Evolutionary conservation across 352 stramenopile species (phyloP).

Genomic region (Phytophthora aleatoria): DNA sequence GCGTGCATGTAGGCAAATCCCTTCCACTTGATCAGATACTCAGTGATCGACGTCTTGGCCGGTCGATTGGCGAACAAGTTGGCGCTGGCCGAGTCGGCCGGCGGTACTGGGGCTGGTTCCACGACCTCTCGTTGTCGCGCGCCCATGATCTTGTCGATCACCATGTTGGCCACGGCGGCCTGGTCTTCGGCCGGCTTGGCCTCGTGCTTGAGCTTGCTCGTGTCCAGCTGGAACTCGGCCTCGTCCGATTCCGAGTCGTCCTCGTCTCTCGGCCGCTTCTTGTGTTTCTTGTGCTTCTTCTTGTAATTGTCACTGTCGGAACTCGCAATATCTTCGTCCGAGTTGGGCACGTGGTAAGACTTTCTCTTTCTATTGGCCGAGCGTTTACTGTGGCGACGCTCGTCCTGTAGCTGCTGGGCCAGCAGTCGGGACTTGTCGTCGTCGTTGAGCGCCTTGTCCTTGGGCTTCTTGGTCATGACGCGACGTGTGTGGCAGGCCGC

Average conservation of each 20-base stretch:
- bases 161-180: constrained; percentile 47
- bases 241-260: constrained; percentile 55
- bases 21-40: constrained; percentile 94
- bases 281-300: constrained; percentile 34
- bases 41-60: constrained; percentile 44
- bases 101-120: constrained; percentile 24
- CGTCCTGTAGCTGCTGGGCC: constrained; percentile 34
- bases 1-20: constrained; percentile 90
- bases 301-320: constrained; percentile 46
- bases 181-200: constrained; percentile 11
- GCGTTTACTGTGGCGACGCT: constrained; percentile 60
- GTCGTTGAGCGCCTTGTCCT: constrained; percentile 26
- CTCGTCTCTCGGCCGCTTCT: constrained; percentile 34
- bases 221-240: constrained; percentile 42
- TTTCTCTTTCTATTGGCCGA: constrained; percentile 71
- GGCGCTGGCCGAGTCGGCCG: constrained; percentile 35
- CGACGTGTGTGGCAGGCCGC: constrained; percentile 42
- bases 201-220: constrained; percentile 41
- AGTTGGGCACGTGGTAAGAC: constrained; percentile 82
- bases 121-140: constrained; percentile 55
- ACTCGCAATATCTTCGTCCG: constrained; percentile 73
- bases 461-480: constrained; percentile 33
- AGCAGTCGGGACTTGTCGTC: constrained; percentile 29
- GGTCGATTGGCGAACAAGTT: constrained; percentile 47
- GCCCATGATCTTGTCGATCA: constrained; percentile 91